Percentiles rank a stretch among this genome's conserved stretches.
These are phyloP conservation scores for Hypoxylon intermedium DNA, from an alignment of 495 filamentous ascomycete species.

Conservation along the genomic window DNA sequence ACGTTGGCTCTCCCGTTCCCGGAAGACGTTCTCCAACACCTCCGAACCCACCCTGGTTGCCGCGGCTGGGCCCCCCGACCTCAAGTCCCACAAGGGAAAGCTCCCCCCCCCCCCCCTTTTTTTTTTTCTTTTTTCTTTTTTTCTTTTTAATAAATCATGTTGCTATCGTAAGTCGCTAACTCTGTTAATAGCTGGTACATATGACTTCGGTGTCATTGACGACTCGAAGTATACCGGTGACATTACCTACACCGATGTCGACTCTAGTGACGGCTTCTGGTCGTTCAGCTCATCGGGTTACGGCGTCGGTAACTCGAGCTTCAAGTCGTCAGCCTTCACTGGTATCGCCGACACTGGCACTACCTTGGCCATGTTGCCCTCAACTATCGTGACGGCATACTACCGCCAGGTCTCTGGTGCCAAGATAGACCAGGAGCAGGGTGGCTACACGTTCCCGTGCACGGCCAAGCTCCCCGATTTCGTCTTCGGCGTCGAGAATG, in stretches of 20 bases:
- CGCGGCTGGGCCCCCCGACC: too few species aligned
- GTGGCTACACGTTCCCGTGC: conserved; percentile 72
- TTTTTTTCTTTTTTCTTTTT: too few species aligned
- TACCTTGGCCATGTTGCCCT: conserved; percentile 68
- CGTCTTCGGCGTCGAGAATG: conserved; percentile 60
- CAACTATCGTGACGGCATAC: conserved; percentile 63
- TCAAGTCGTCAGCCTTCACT: conserved; percentile 46
- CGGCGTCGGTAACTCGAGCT: conserved; percentile 57
- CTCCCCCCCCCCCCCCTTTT: background rate
- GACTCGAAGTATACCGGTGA: conserved; percentile 64
- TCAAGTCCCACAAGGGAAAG: too few species aligned
- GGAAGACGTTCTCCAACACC: too few species aligned
- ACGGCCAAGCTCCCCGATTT: conserved; percentile 63
- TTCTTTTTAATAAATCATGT: too few species aligned
- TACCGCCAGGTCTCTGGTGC: conserved; percentile 64
- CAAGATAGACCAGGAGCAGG: conserved; percentile 50
- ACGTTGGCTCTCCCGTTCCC: too few species aligned
- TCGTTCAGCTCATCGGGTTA: conserved; percentile 68
- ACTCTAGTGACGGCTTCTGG: conserved; percentile 71
- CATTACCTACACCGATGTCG: conserved; percentile 67
- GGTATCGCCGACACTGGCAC: conserved; percentile 72
- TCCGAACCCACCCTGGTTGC: too few species aligned
- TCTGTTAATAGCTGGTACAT: conserved; percentile 58
- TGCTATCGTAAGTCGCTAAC: conserved; percentile 4
- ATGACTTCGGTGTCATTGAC: conserved; percentile 77